Percentiles rank a stretch among this genome's conserved stretches.
These are phyloP conservation scores for Neurospora sp. DNA, from an alignment of 495 filamentous ascomycete genomes.

Conservation along the genomic window DNA sequence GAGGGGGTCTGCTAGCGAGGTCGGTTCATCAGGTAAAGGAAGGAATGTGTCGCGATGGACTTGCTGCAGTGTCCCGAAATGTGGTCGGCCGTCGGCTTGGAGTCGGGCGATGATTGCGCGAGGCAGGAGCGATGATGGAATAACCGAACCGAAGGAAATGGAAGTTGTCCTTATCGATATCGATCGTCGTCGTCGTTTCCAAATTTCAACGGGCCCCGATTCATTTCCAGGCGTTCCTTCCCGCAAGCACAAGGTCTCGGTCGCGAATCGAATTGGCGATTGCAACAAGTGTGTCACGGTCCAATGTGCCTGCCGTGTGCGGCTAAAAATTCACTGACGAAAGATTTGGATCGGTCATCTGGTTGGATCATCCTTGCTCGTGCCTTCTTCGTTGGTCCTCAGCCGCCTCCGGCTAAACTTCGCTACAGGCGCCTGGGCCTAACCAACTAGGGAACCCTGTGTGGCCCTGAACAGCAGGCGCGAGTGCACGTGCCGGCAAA, in stretches of 20 bases:
- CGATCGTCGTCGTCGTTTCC: not conserved
- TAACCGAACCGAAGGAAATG: not conserved
- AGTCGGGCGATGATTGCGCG: not conserved
- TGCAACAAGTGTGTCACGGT: not conserved
- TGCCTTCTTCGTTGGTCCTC: not conserved
- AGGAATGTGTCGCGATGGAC: constrained; percentile 6
- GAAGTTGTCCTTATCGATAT: not conserved
- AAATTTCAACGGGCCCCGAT: not conserved
- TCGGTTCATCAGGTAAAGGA: constrained; percentile 20
- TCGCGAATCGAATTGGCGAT: not conserved
- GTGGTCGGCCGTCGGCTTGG: not conserved
- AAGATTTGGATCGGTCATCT: not conserved
- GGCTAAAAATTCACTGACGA: not conserved
- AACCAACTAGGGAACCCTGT: not conserved
- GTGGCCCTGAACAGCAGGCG: not conserved
- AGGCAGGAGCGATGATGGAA: not conserved
- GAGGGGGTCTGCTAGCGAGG: constrained; percentile 9
- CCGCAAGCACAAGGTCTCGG: not conserved
- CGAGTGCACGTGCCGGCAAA: not conserved
- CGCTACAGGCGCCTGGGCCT: not conserved
- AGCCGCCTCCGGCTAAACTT: not conserved
- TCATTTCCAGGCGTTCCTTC: not conserved
- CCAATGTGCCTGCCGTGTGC: not conserved
- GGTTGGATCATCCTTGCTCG: not conserved
- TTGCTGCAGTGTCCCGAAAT: not conserved